Percentiles rank a stretch among this genome's conserved stretches.
Evolutionary conservation across 139 green algal species (phyloP).

Genomic region (Astrephomene gubernaculifera): DNA sequence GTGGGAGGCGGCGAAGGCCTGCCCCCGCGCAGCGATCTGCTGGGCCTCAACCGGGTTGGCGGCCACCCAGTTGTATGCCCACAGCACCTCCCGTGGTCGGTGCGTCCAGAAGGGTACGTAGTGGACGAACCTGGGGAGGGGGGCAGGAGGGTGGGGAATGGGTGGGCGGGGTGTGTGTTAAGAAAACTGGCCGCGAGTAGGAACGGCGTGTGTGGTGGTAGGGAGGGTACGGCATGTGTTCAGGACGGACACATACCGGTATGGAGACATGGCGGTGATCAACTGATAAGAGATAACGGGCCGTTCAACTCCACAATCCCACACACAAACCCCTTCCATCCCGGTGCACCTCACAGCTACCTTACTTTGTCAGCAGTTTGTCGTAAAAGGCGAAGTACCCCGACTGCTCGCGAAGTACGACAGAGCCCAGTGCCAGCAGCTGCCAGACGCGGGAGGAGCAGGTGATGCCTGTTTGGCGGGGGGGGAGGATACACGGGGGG

Average conservation of each 20-base stretch:
- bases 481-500: not conserved
- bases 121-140: constrained; percentile 18
- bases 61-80: constrained; percentile 38
- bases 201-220: not conserved
- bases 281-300: not conserved
- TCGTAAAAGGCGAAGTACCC: constrained; percentile 47
- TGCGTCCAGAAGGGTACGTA: constrained; percentile 54
- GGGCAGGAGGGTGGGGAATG: not conserved
- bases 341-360: not conserved
- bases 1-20: constrained; percentile 2
- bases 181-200: not conserved
- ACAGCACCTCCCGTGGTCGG: constrained; percentile 45
- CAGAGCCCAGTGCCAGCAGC: constrained; percentile 32
- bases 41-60: constrained; percentile 26
- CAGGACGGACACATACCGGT: not conserved
- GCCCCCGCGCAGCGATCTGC: not conserved
- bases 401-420: constrained; percentile 16
- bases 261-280: not conserved
- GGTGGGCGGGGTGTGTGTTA: not conserved
- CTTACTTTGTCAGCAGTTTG: constrained; percentile 40
- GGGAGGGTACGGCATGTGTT: not conserved
- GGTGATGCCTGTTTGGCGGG: not conserved
- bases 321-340: not conserved
- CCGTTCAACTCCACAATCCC: not conserved
- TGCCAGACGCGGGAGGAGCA: constrained; percentile 29